phyloP scores from a whole-genome alignment of 495 filamentous ascomycete species.

The Penicillium samsonianum region DNA sequence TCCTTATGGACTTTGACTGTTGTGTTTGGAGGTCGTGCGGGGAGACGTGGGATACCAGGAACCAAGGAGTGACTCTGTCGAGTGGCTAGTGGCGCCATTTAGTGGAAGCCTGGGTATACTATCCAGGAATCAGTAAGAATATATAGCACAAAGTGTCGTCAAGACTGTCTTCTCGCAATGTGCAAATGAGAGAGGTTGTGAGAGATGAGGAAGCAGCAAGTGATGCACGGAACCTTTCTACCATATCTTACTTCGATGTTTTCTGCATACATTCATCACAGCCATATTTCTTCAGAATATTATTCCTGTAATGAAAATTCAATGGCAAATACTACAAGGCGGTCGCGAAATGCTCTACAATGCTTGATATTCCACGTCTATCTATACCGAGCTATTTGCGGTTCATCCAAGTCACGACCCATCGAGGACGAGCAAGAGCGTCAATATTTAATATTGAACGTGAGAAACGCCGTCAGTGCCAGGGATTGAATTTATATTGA shows the following conservation, averaged over 20 bases:
- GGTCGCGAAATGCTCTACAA: neutral
- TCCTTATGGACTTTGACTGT: slow-evolving; percentile 22
- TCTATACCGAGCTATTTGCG: neutral
- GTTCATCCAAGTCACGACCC: neutral
- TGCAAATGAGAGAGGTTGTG: neutral
- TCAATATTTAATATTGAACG: neutral
- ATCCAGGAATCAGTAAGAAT: slow-evolving; percentile 5
- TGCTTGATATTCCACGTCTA: neutral
- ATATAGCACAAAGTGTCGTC: neutral
- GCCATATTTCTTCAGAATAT: neutral
- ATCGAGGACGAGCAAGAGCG: neutral
- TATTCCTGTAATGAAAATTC: neutral
- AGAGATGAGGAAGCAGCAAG: slow-evolving; percentile 6
- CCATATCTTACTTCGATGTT: neutral
- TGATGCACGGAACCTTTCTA: neutral
- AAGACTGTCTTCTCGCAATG: neutral
- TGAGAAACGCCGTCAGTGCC: neutral
- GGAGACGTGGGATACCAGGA: slow-evolving; percentile 24
- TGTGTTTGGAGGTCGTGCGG: slow-evolving; percentile 19
- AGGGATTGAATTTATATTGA: neutral
- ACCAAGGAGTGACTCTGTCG: slow-evolving; percentile 31
- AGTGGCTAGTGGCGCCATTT: slow-evolving; percentile 39
- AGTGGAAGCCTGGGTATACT: slow-evolving; percentile 5
- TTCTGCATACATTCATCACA: neutral
- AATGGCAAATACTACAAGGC: neutral